A percentile compares a stretch with the other conserved stretches of the same genome.
Evolutionary conservation across 1,139 yeast genomes (phyloP).

Genomic region (Lodderomyces margitis): DNA sequence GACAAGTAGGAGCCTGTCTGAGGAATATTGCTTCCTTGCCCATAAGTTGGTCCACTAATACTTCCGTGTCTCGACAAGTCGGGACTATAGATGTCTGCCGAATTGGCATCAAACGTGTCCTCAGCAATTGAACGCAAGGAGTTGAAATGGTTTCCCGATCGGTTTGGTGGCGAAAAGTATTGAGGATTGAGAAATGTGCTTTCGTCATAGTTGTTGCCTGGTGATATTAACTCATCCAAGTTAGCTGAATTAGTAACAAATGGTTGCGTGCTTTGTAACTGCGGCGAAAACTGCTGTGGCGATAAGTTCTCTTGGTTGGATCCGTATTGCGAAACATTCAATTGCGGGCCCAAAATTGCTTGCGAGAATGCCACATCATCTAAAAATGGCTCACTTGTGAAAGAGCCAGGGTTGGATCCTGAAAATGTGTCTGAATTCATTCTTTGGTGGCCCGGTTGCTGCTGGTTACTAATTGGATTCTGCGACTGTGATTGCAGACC

Average conservation of each 20-base stretch:
- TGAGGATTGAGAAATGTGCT: constrained; percentile 35
- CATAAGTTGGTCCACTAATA: constrained; percentile 18
- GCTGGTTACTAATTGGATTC: constrained; percentile 7
- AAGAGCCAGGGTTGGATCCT: constrained; percentile 19
- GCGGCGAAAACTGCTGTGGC: constrained; percentile 15
- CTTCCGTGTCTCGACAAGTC: constrained; percentile 33
- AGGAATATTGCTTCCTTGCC: constrained; percentile 6
- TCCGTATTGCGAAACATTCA: constrained; percentile 15
- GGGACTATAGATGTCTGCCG: constrained; percentile 27
- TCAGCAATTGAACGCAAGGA: constrained; percentile 36
- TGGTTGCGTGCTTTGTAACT: constrained; percentile 11
- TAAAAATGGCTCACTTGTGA: constrained; percentile 34
- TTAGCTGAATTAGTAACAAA: constrained; percentile 20
- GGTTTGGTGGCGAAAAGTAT: constrained; percentile 42
- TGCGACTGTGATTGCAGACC: constrained; percentile 6
- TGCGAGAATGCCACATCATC: constrained; percentile 26
- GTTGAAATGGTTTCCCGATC: constrained; percentile 22
- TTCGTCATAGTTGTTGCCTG: constrained; percentile 20
- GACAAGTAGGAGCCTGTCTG: constrained; percentile 25
- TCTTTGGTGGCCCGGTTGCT: constrained; percentile 2
- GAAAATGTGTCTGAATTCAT: constrained; percentile 2
- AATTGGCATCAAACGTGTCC: constrained; percentile 16
- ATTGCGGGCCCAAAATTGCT: constrained; percentile 15
- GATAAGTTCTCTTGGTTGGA: constrained; percentile 4
- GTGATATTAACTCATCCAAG: constrained; percentile 39